These are phyloP conservation scores for Debaryomycetaceae sp. DNA, from an alignment of 1,139 yeast species.

Conservation along the genomic window DNA sequence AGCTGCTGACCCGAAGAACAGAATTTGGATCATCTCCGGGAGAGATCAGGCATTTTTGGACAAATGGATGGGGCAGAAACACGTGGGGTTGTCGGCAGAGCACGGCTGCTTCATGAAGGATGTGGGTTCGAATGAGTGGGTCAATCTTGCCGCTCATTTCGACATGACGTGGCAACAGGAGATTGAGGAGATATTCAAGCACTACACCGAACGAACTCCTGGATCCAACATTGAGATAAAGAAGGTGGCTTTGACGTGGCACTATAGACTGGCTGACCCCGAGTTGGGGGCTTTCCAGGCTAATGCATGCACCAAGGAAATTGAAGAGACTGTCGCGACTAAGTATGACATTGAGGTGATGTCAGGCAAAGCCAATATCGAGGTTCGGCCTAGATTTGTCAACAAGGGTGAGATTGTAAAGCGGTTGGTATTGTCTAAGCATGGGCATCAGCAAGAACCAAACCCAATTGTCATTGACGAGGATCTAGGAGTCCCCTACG, in stretches of 20 bases:
- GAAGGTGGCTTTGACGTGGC: slow-evolving; percentile 97
- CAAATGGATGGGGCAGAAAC: slow-evolving; percentile 75
- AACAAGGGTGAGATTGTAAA: slow-evolving; percentile 96
- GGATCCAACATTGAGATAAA: slow-evolving; percentile 85
- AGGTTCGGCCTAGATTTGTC: slow-evolving; percentile 89
- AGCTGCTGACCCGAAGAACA: slow-evolving; percentile 73
- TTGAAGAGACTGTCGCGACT: slow-evolving; percentile 55
- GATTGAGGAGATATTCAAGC: slow-evolving; percentile 68
- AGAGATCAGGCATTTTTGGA: slow-evolving; percentile 89
- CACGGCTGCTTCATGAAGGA: slow-evolving; percentile 94
- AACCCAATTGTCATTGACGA: slow-evolving; percentile 19
- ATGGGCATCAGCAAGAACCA: slow-evolving; percentile 45
- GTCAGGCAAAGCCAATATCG: slow-evolving; percentile 92
- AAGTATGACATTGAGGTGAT: slow-evolving; percentile 90
- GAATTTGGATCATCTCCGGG: slow-evolving; percentile 94
- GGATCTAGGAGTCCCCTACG: slow-evolving; percentile 28
- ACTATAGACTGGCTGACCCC: slow-evolving; percentile 91
- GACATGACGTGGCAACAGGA: slow-evolving; percentile 94
- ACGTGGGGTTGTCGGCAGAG: slow-evolving; percentile 87
- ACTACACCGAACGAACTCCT: slow-evolving; percentile 83
- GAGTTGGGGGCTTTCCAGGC: slow-evolving; percentile 89
- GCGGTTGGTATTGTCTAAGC: slow-evolving; percentile 62
- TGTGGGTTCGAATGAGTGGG: slow-evolving; percentile 63
- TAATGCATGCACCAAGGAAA: slow-evolving; percentile 59
- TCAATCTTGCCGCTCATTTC: slow-evolving; percentile 71